Evolutionary conservation across 352 stramenopile genomes (phyloP).

Genomic region (Globisporangium spiculum): DNA sequence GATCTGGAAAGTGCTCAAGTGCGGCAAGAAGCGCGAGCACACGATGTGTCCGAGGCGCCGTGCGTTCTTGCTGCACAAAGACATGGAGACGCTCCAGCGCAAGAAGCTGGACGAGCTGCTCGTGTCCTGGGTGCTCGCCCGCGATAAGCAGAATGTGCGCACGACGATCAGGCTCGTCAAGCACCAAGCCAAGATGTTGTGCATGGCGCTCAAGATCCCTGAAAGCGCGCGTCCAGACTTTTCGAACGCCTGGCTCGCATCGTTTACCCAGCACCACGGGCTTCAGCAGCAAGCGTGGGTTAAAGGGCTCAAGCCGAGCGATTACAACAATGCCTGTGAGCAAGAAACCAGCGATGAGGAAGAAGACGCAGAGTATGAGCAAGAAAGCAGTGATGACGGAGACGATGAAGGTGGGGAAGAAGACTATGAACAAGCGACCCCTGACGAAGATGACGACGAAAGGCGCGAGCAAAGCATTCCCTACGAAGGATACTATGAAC

Average conservation of each 20-base stretch:
- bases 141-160: constrained; percentile 23
- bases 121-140: constrained; percentile 36
- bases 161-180: constrained; percentile 32
- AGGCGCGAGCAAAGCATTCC: too few species aligned
- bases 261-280: constrained; percentile 46
- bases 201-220: constrained; percentile 26
- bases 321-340: neutral
- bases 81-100: constrained; percentile 26
- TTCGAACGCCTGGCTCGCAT: constrained; percentile 59
- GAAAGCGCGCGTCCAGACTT: constrained; percentile 38
- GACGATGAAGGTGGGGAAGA: neutral
- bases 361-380: neutral
- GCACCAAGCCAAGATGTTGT: constrained; percentile 33
- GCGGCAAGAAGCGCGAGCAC: neutral
- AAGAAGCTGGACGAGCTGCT: constrained; percentile 49
- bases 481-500: neutral
- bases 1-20: constrained; percentile 13
- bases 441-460: too few species aligned
- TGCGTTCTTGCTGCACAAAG: neutral
- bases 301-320: too few species aligned
- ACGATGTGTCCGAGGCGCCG: too few species aligned
- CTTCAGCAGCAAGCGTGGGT: neutral
- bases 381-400: neutral
- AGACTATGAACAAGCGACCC: too few species aligned
- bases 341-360: neutral